These are phyloP conservation scores for Xerocomellus intermedius DNA, from an alignment of 768 basidiomycete genomes.

Conservation along the genomic window DNA sequence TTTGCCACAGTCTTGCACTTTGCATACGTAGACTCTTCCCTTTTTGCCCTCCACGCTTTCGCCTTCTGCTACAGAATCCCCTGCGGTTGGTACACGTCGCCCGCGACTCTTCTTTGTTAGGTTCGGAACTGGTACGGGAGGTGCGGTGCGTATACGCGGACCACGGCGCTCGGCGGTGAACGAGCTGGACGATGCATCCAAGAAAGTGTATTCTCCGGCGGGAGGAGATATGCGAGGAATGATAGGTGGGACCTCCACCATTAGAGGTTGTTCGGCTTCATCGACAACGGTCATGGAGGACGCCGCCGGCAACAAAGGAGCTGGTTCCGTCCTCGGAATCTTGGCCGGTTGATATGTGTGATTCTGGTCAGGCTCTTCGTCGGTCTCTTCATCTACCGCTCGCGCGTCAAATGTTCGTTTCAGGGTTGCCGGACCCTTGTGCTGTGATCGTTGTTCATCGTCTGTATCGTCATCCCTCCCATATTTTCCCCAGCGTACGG, in stretches of 20 bases:
- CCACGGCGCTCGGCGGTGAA: constrained; percentile 42
- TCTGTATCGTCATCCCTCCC: constrained; percentile 31
- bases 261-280: constrained; percentile 13
- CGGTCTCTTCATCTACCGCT: constrained; percentile 35
- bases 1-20: constrained; percentile 68
- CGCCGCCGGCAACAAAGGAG: constrained; percentile 23
- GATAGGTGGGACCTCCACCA: constrained; percentile 4
- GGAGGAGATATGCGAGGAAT: constrained; percentile 25
- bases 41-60: constrained; percentile 33
- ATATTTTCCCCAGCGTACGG: constrained; percentile 35
- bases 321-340: constrained; percentile 29
- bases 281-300: constrained; percentile 32
- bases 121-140: constrained; percentile 73
- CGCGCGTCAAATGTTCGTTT: constrained; percentile 36
- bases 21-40: constrained; percentile 52
- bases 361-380: constrained; percentile 29
- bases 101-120: constrained; percentile 80
- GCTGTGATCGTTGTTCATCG: constrained; percentile 16
- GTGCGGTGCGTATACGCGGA: constrained; percentile 51
- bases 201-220: constrained; percentile 34
- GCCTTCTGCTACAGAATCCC: constrained; percentile 21
- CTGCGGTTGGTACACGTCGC: constrained; percentile 65
- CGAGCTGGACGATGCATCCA: constrained; percentile 36
- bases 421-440: constrained; percentile 22
- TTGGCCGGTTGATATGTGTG: constrained; percentile 21